Evolutionary conservation across 2,329 filamentous ascomycete species (phyloP), one percentile per base, ranked within the genome.

Genomic region (Dactylellina parvicollis): DNA sequence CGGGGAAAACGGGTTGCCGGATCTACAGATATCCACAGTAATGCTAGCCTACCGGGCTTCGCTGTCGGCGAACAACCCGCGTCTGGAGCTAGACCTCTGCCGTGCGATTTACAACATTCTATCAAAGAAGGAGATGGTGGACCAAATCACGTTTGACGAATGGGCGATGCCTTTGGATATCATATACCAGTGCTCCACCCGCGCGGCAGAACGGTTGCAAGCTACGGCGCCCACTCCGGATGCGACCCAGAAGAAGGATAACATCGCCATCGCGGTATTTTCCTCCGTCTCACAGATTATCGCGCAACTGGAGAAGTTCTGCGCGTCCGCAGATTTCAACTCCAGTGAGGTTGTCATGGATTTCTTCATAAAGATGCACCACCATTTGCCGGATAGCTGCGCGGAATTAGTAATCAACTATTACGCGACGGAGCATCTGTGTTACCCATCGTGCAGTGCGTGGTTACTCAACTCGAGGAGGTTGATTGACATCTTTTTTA

Each of bases 341-440:
- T 89, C 90, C 67, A 86, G 86, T 59, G 87, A 89, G 72, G 85
- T 86, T 16, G 87, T 90, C 56, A 86, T 92, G 79, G 82, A 84
- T 18, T 89, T 92, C 76, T 88, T 92, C 74, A 83, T 86, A 28
- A 82, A 84, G 22, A 84, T 91, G 14, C 86, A 89, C 61, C 81
- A 82, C 14, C 84, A 87, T 34, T 83, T 92, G 7, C 87, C 88
- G 4, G 88, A 92, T 77, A 85, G 86, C 2, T 86, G 87, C 7
- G 88, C 86, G 1, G 85, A 85, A 49, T 82, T 89, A 9, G 85
- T 92, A 22, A 84, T 92, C 44, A 85, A 87, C 46, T 87, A 91
- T 78, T 90, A 89, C 75, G 85, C 85, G 62, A 86, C 90, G 59
- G 89, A 90, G 75, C 84, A 89, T 47, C 88, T 87, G 77, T 90